Conservation (phyloP, 768 basidiomycete species). For the Suillus bovinus region DNA sequence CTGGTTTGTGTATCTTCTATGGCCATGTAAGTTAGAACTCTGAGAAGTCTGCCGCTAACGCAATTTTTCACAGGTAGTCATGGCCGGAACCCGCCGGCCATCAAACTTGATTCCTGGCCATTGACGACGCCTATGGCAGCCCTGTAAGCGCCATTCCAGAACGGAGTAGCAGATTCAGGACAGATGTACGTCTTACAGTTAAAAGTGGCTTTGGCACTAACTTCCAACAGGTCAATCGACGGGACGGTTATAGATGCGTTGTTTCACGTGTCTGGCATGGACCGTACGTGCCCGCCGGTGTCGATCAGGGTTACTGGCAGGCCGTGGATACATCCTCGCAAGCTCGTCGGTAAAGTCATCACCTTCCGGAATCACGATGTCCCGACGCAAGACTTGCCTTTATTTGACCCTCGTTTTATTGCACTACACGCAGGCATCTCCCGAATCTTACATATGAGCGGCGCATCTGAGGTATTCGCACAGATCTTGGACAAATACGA, state of each 20-base stretch:
- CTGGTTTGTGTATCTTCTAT: background rate
- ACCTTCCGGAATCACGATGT: background rate
- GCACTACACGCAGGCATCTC: constrained; percentile 1
- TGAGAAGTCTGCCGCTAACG: background rate
- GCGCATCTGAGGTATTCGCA: background rate
- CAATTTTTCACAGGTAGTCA: background rate
- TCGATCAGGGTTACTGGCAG: background rate
- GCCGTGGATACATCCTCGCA: background rate
- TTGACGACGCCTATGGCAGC: background rate
- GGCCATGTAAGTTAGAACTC: background rate
- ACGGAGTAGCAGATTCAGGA: background rate
- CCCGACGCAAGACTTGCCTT: background rate
- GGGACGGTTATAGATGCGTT: background rate
- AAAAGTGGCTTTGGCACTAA: background rate
- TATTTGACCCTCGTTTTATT: background rate
- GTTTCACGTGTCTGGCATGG: background rate
- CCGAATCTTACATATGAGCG: background rate
- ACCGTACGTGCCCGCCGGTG: background rate
- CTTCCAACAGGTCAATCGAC: background rate
- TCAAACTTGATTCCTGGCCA: background rate
- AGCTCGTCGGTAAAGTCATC: background rate
- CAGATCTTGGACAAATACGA: background rate
- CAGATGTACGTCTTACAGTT: background rate
- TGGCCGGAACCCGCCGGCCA: background rate
- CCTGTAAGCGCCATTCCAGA: background rate